Evolutionary conservation across 177 flowering plant genomes (phyloP).

Genomic region (Vitis hybrid): DNA sequence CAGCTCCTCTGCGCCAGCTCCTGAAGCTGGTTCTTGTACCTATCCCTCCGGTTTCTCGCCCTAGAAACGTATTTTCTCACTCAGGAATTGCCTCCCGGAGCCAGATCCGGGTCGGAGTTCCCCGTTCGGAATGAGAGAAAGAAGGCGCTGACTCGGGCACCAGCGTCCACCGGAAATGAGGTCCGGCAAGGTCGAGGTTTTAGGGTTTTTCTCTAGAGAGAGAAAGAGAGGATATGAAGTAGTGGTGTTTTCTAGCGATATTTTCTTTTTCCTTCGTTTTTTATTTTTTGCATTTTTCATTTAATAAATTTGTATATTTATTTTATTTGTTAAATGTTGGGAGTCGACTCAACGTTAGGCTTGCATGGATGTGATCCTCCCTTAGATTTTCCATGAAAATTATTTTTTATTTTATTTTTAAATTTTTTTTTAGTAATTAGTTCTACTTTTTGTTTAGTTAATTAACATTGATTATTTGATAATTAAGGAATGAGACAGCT

Average conservation of each 20-base stretch:
- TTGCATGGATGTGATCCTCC: constrained; percentile 33
- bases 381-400: neutral
- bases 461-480: no score
- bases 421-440: neutral
- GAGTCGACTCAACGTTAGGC: no score
- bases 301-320: neutral
- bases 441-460: no score
- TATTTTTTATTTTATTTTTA: constrained; percentile 3
- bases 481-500: no score
- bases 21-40: constrained; percentile 99
- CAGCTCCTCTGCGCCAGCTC: constrained; percentile 99
- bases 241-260: no score
- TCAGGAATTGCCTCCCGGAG: constrained; percentile 10
- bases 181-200: constrained; percentile 12
- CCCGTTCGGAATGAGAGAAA: neutral
- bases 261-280: neutral
- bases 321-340: constrained; percentile 6
- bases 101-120: constrained; percentile 10
- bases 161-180: neutral
- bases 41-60: neutral
- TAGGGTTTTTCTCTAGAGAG: constrained; percentile 18
- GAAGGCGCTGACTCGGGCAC: neutral
- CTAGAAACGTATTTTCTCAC: neutral
- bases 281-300: neutral
- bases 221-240: constrained; percentile 4